Base-by-base conservation (phyloP, 116 monocot species). In the Zostera marina region DNA sequence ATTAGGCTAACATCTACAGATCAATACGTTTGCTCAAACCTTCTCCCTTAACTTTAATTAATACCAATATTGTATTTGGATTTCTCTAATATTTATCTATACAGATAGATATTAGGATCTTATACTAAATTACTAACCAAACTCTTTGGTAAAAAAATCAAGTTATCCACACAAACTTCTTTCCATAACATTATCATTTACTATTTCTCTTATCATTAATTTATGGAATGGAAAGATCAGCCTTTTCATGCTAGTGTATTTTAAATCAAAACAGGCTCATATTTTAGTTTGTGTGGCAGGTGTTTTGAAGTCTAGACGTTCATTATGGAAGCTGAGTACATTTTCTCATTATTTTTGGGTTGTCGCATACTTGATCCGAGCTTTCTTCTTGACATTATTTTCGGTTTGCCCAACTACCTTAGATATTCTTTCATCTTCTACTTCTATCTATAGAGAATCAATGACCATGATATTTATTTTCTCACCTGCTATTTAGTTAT, bases 361-460 rank as follows among this genome's bases (percentile, higher is more conserved):
- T 54, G 60, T 87, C 51, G 47, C 72, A 38, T 70, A 80, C 72
- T 74, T 79, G 63, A 79, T 92, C 14, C 15, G 63, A 41, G 56
- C 76, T 17, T 92, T 92, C 74, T 78, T 92, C 44, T 38, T 52
- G 3, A 92, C 92, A 47, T 78, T 92, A 87, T 92, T 92, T 67
- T 92, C 87, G 62, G 92, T 92, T 78, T 47, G 61, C 58, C 15
- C 11, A 9, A 59, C 16, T 1, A 13, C 21, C 47, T 47, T 55
- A 44, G 11, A 26, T 26, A 52, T 51, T 9, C 38, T 15, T 38
- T 7, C 42, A 16, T 38, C 51, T 41, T 52, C 7, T 38, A 9
- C 39, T 51, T 63, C 5, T 53, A 40, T 40, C 13, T 5, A 43
- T 10, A 26, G 52, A 0, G 22, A 3, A 42, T 47, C 2, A 6